Base-by-base conservation (phyloP, 257 asterid genomes). In the Petunia axillaris region DNA sequence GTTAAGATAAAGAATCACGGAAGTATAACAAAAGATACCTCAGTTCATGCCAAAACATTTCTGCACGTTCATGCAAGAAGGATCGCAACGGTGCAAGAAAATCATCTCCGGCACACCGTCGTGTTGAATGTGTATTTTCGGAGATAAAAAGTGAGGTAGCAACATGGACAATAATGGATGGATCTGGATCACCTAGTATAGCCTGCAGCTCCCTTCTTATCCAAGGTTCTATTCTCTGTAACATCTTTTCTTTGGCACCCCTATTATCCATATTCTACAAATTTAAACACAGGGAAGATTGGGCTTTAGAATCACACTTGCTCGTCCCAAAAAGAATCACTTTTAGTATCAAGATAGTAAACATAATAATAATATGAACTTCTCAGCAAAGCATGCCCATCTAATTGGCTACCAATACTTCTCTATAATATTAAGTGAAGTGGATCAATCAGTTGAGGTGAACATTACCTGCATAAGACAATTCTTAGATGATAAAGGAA, bases 41-140 rank as follows among this genome's bases (percentile, higher is more conserved):
- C 73, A 89, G 90, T 78, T 90, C 93, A 75, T 90, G 92, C 94
- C 93, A 89, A 81, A 90, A 90, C 53, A 80, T 58, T 73, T 86
- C 85, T 3, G 91, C 70, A 13, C 5, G 81, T 66, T 86, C 92
- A 11, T 80, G 86, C 64, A 90, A 85, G 85, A 90, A 89, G 64
- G 86, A 88, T 15, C 86, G 79, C 82, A 89, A 79, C 71, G 93
- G 91, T 8, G 89, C 84, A 76, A 90, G 88, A 85, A 82, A 86
- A 53, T 83, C 90, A 83, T 76, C 85, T 66, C 57, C 81, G 4
- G 4, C 39, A 6, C 53, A 79, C 8, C 15, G 3, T 75, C 81
- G 86, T 62, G 43, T 83, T 4, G 52, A 83, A 66, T 64, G 38
- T 78, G 80, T 79, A 73, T 82, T 64, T n/a, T 15, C 43, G 4